Conservation (phyloP, 495 filamentous ascomycete species). For the Peziza echinospora region DNA sequence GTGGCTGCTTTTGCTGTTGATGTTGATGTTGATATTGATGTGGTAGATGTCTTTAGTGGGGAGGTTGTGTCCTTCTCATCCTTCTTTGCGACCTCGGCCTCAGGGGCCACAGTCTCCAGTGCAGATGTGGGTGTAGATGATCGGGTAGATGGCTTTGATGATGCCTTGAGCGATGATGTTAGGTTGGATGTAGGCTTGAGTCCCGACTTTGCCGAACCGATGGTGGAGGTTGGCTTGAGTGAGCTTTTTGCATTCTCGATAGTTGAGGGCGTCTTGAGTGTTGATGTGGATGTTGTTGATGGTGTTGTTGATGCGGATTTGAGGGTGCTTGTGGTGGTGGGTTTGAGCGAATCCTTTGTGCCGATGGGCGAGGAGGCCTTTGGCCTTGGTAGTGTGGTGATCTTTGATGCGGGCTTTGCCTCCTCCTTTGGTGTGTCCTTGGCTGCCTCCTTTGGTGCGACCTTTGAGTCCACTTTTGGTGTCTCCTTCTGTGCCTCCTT, state of each 20-base stretch:
- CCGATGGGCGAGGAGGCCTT: too few relatives aligned
- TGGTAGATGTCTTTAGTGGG: too few relatives aligned
- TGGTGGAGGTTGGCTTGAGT: not conserved
- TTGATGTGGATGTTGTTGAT: not conserved
- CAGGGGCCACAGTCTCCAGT: not conserved
- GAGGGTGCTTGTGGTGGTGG: not conserved
- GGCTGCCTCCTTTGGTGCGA: too few relatives aligned
- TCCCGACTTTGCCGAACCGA: not conserved
- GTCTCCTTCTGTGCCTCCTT: not conserved
- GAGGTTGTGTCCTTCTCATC: too few relatives aligned
- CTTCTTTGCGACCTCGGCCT: not conserved
- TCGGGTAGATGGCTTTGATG: not conserved
- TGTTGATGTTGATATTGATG: too few relatives aligned
- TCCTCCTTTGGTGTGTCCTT: too few relatives aligned
- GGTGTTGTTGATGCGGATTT: not conserved
- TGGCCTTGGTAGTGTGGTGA: too few relatives aligned
- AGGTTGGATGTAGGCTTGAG: not conserved
- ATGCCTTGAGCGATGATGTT: not conserved
- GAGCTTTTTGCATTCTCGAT: not conserved
- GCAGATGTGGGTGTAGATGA: not conserved
- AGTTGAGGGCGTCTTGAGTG: not conserved
- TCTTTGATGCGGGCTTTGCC: too few relatives aligned
- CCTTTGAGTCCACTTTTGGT: too few relatives aligned
- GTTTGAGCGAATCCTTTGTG: too few relatives aligned
- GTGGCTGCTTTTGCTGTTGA: too few relatives aligned